Evolutionary conservation across 1,139 yeast species (phyloP).

Genomic region (Magnusiomyces ingens): DNA sequence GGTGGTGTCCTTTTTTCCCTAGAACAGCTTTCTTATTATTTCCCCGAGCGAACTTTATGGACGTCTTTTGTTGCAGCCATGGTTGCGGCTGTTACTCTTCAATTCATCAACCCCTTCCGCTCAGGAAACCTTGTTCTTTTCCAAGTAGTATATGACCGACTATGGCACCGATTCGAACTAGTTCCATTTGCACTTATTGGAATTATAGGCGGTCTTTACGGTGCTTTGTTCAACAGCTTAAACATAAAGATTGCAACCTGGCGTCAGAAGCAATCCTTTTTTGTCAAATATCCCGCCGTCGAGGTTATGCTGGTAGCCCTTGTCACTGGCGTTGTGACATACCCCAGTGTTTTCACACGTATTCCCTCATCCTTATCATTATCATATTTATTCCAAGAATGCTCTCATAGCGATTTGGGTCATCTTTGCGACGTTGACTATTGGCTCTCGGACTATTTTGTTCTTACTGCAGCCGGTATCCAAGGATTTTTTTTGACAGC

Average conservation of each 20-base stretch:
- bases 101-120: slow-evolving; percentile 53
- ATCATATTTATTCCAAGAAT: slow-evolving; percentile 57
- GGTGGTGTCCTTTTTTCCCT: slow-evolving; percentile 88
- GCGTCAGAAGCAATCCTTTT: slow-evolving; percentile 25
- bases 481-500: slow-evolving; percentile 55
- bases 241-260: slow-evolving; percentile 42
- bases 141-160: slow-evolving; percentile 58
- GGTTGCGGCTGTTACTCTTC: slow-evolving; percentile 59
- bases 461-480: slow-evolving; percentile 41
- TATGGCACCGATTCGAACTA: slow-evolving; percentile 66
- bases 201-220: slow-evolving; percentile 59
- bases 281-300: slow-evolving; percentile 28
- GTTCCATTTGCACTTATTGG: slow-evolving; percentile 66
- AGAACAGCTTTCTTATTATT: slow-evolving; percentile 62
- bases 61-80: slow-evolving; percentile 74
- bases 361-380: slow-evolving; percentile 52
- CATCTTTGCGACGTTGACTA: slow-evolving; percentile 34
- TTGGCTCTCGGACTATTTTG: slow-evolving; percentile 25
- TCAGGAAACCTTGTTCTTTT: slow-evolving; percentile 54
- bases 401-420: slow-evolving; percentile 34
- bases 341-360: slow-evolving; percentile 49
- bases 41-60: slow-evolving; percentile 68
- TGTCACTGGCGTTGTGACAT: slow-evolving; percentile 49
- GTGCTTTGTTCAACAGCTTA: slow-evolving; percentile 46
- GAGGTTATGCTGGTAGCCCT: slow-evolving; percentile 48